Evolutionary conservation across 768 basidiomycete genomes (phyloP).

Genomic region (Psilocybe tampanensis): DNA sequence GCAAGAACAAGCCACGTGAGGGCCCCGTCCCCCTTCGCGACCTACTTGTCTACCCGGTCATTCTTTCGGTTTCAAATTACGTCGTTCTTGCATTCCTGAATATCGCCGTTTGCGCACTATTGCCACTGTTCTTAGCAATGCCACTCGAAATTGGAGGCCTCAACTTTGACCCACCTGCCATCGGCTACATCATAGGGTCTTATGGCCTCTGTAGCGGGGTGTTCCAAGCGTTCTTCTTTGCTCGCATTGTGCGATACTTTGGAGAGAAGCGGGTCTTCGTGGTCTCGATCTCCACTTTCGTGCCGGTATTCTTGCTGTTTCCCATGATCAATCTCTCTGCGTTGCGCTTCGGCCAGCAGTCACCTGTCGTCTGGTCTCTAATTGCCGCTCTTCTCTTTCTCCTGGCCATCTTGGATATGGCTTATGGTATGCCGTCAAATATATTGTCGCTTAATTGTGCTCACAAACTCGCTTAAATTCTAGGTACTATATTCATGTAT

Average conservation of each 20-base stretch:
- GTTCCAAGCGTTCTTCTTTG: constrained; percentile 44
- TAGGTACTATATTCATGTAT: constrained; percentile 53
- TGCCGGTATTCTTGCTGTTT: constrained; percentile 43
- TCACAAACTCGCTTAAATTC: neutral
- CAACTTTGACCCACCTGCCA: constrained; percentile 58
- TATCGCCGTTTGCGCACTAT: constrained; percentile 51
- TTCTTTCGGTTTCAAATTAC: constrained; percentile 73
- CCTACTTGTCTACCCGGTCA: constrained; percentile 53
- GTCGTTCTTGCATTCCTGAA: constrained; percentile 65
- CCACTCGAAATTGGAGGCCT: constrained; percentile 69
- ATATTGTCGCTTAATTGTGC: neutral
- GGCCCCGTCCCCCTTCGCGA: constrained; percentile 43
- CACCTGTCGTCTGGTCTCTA: constrained; percentile 38
- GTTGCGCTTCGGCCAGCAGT: constrained; percentile 34
- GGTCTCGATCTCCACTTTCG: constrained; percentile 35
- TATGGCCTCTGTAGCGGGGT: constrained; percentile 43
- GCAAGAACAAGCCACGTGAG: constrained; percentile 16
- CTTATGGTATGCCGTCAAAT: constrained; percentile 39
- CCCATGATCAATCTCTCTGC: constrained; percentile 49
- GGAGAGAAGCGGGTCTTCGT: constrained; percentile 47
- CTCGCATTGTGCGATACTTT: constrained; percentile 41
- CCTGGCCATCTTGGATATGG: constrained; percentile 43
- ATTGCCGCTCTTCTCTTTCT: constrained; percentile 30
- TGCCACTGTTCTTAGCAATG: constrained; percentile 72
- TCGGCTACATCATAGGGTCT: constrained; percentile 56